Conservation (phyloP, 139 green algal genomes). For the Asterochloris sp. region DNA sequence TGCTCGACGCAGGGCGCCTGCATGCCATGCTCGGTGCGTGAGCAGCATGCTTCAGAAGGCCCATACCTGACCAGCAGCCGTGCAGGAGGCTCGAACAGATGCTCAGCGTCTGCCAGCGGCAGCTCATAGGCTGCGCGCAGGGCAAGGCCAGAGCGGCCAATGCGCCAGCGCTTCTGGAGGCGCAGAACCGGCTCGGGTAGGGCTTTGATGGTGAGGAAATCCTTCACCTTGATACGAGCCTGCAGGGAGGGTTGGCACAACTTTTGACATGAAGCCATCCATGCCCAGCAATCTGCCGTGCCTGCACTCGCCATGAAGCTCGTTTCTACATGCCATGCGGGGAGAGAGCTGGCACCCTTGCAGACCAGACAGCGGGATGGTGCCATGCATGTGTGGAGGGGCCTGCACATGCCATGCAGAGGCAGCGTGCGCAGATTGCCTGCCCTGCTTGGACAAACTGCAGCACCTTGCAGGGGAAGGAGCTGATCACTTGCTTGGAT, state of each 20-base stretch:
- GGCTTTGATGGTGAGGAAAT: conserved; percentile 45
- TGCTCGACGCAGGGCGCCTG: not conserved
- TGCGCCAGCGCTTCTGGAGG: conserved; percentile 33
- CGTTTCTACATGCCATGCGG: too few relatives aligned
- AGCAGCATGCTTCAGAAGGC: not conserved
- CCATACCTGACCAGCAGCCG: conserved; percentile 52
- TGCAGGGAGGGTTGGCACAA: conserved; percentile 3
- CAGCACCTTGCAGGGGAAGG: too few relatives aligned
- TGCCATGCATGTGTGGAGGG: too few relatives aligned
- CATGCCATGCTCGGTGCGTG: not conserved
- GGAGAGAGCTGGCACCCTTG: too few relatives aligned
- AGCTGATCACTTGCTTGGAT: too few relatives aligned
- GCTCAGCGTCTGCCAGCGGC: conserved; percentile 32
- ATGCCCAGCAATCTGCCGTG: too few relatives aligned
- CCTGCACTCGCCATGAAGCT: too few relatives aligned
- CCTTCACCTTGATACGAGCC: conserved; percentile 44
- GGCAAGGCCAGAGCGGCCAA: conserved; percentile 39
- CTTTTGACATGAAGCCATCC: too few relatives aligned
- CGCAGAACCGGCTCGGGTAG: conserved; percentile 41
- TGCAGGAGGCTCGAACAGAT: conserved; percentile 46
- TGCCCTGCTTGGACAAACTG: too few relatives aligned
- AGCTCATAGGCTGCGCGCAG: conserved; percentile 51
- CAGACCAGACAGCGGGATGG: too few relatives aligned
- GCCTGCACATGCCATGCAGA: too few relatives aligned
- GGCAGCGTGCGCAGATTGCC: too few relatives aligned